A percentile compares a stretch with the other conserved stretches of the same genome.
Conservation (phyloP, 192 early-diverging fungal species). For the Backusella psychrophila region DNA sequence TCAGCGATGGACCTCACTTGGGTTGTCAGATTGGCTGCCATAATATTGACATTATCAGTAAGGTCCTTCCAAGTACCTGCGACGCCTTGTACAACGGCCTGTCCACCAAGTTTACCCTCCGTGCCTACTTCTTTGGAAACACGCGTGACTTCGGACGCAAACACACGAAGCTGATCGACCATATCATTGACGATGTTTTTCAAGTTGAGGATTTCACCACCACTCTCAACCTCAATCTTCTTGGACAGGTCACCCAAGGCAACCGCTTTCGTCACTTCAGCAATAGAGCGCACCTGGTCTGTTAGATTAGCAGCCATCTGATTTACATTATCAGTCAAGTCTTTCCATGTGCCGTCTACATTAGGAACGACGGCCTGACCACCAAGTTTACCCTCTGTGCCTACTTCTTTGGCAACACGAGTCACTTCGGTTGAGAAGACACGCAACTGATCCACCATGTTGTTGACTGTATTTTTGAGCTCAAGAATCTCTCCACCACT, state of each 20-base stretch:
- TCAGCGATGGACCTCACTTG: conserved; percentile 60
- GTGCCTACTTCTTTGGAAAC: conserved; percentile 67
- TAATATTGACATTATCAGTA: conserved; percentile 68
- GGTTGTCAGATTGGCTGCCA: conserved; percentile 55
- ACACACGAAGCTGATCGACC: conserved; percentile 57
- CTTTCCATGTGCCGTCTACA: conserved; percentile 57
- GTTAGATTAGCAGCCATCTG: conserved; percentile 61
- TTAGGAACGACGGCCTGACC: conserved; percentile 58
- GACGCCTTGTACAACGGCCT: conserved; percentile 68
- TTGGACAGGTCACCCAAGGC: conserved; percentile 51
- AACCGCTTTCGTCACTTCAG: conserved; percentile 54
- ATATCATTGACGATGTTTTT: conserved; percentile 66
- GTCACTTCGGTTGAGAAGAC: conserved; percentile 62
- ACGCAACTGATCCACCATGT: conserved; percentile 57
- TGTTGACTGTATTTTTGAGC: conserved; percentile 60
- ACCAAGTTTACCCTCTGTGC: conserved; percentile 64
- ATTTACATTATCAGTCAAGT: conserved; percentile 59
- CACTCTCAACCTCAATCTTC: conserved; percentile 49
- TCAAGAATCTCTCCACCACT: conserved; percentile 54
- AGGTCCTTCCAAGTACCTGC: conserved; percentile 77
- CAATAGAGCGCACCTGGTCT: conserved; percentile 53
- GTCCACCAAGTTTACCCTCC: conserved; percentile 75
- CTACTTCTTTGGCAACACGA: conserved; percentile 69
- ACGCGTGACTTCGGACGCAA: conserved; percentile 63
- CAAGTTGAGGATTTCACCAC: conserved; percentile 57